Percentiles rank a stretch among this genome's conserved stretches.
Evolutionary conservation across 495 filamentous ascomycete species (phyloP).

Genomic region (Tuber aestivum): DNA sequence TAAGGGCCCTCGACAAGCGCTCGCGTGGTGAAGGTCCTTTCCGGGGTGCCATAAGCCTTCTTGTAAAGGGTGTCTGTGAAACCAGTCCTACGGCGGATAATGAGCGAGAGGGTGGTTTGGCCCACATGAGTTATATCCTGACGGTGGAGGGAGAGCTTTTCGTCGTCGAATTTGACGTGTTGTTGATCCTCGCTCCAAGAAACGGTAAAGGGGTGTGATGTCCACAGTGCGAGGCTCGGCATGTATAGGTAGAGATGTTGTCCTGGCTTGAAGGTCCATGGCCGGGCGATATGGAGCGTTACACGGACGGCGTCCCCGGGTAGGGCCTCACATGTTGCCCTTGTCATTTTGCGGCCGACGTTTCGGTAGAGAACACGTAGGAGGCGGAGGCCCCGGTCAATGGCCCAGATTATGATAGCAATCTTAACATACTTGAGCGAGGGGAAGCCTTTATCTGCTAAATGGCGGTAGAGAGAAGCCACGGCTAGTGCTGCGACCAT

Average conservation of each 20-base stretch:
- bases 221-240: conserved; percentile 64
- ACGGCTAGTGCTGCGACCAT: conserved; percentile 58
- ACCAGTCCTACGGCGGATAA: conserved; percentile 71
- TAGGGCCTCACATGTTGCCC: conserved; percentile 56
- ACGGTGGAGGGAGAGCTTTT: conserved; percentile 52
- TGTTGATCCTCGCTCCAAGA: conserved; percentile 58
- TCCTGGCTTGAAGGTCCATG: conserved; percentile 66
- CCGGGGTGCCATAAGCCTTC: conserved; percentile 56
- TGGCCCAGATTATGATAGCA: conserved; percentile 59
- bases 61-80: conserved; percentile 74
- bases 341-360: conserved; percentile 56
- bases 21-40: conserved; percentile 54
- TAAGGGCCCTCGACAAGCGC: conserved; percentile 81
- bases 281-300: conserved; percentile 70
- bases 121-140: conserved; percentile 53
- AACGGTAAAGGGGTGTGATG: conserved; percentile 62
- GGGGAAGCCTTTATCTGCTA: conserved; percentile 56
- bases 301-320: conserved; percentile 61
- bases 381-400: conserved; percentile 58
- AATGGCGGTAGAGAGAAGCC: conserved; percentile 63
- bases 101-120: conserved; percentile 67
- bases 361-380: conserved; percentile 60
- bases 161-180: conserved; percentile 46
- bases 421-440: conserved; percentile 58
- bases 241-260: conserved; percentile 80